Evolutionary conservation across 2,329 filamentous ascomycete genomes (phyloP).

Genomic region (Fusarium napiforme): DNA sequence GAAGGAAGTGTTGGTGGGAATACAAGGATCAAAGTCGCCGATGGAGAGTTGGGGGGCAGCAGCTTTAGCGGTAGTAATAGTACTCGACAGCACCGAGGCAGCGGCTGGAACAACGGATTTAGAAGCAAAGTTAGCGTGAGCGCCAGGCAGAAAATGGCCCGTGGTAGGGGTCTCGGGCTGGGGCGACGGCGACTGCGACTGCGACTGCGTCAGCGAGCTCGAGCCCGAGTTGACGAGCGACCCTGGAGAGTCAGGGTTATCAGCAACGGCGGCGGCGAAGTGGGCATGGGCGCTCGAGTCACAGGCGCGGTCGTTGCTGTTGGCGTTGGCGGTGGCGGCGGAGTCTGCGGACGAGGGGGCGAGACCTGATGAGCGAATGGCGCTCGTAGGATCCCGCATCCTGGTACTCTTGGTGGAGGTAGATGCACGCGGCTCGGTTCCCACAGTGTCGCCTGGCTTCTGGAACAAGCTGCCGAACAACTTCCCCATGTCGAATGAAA

Average conservation of each 20-base stretch:
- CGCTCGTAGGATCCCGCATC: conserved; percentile 27
- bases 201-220: conserved; percentile 51
- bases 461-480: conserved; percentile 25
- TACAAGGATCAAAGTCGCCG: conserved; percentile 32
- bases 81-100: conserved; percentile 39
- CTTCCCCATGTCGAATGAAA: conserved; percentile 7
- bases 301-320: conserved; percentile 34
- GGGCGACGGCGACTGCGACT: conserved; percentile 52
- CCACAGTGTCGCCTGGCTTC: conserved; percentile 42
- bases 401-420: conserved; percentile 35
- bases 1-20: conserved; percentile 49
- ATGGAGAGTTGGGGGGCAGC: conserved; percentile 37
- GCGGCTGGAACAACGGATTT: conserved; percentile 40
- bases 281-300: conserved; percentile 42
- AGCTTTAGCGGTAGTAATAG: conserved; percentile 40
- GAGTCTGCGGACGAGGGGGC: conserved; percentile 38
- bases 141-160: conserved; percentile 42
- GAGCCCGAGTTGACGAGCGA: conserved; percentile 49
- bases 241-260: conserved; percentile 49
- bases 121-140: conserved; percentile 45
- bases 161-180: conserved; percentile 50
- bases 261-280: conserved; percentile 42
- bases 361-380: conserved; percentile 37
- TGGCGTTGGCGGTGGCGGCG: conserved; percentile 42
- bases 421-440: conserved; percentile 37